Conservation (phyloP, 108 stramenopile genomes). For the Craspedostauros australis region DNA sequence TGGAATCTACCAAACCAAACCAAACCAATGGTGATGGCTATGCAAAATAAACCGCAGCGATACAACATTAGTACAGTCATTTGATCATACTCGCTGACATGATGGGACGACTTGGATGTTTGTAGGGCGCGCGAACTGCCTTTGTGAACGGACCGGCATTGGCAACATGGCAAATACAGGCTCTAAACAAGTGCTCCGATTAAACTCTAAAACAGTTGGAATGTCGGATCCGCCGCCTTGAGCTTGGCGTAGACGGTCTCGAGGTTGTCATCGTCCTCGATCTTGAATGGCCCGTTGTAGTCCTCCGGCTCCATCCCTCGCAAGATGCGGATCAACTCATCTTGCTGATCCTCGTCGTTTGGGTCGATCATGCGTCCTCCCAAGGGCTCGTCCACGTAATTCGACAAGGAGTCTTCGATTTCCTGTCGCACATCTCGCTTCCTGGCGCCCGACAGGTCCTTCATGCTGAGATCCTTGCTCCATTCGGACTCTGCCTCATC, state of each 20-base stretch:
- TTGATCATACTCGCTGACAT: not conserved
- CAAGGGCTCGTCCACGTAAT: slow-evolving; percentile 45
- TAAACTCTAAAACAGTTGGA: slow-evolving; percentile 42
- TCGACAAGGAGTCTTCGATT: slow-evolving; percentile 52
- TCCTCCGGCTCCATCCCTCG: slow-evolving; percentile 41
- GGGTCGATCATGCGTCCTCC: slow-evolving; percentile 56
- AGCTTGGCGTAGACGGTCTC: slow-evolving; percentile 47
- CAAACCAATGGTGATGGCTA: not conserved
- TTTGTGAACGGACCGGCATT: not conserved
- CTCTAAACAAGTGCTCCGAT: not conserved
- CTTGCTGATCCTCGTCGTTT: slow-evolving; percentile 26
- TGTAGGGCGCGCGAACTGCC: not conserved
- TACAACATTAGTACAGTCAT: not conserved
- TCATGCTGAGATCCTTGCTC: slow-evolving; percentile 34
- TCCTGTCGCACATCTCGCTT: slow-evolving; percentile 59
- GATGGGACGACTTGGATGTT: not conserved
- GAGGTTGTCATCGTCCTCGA: slow-evolving; percentile 37
- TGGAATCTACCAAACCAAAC: too few relatives aligned
- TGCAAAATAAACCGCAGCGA: not conserved
- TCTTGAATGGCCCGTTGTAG: slow-evolving; percentile 25
- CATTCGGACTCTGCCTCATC: slow-evolving; percentile 51
- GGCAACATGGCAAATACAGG: not conserved
- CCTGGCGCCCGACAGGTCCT: slow-evolving; percentile 13
- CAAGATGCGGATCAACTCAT: slow-evolving; percentile 32
- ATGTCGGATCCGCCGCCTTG: slow-evolving; percentile 37